Base-by-base conservation (phyloP, 2,329 filamentous ascomycete species). In the Exophiala dermatitidis region DNA sequence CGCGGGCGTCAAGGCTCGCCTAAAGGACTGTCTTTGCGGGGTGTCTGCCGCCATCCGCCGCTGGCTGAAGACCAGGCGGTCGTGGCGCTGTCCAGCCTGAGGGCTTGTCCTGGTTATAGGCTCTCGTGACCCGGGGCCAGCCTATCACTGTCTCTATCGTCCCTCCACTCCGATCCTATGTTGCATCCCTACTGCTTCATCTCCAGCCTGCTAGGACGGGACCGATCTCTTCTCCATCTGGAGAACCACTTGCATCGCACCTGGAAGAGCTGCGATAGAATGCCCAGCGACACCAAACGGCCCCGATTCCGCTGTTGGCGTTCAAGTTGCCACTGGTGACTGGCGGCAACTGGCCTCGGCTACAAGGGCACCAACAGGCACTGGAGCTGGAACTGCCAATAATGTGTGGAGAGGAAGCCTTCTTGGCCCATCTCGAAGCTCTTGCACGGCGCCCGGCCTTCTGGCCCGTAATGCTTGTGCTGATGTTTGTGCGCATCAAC, bases 181-280 rank as follows among this genome's bases (percentile, higher is more conserved):
- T 32, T 45, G 42, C 42, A 31, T 32, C 42, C 28, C 6, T 32
- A 32, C 28, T 28, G 12, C 9, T 41, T 6, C 33, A 10, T 34
- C 33, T 34, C 33, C 33, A 34, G 33, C 38, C 12, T 5, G 3
- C 19, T 19, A 19, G 32, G 30, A 36, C 10, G 10, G 34, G 10
- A 52, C 34, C 26, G 44, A 44, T 44, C 38, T 53, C 46, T 52
- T 53, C 45, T 53, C 50, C 50, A 44, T 53, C 40, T 46, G 48
- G 41, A 36, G 41, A 42, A 43, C 38, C 42, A 45, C 40, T 40
- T 12, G 29, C 46, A 30, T n/a, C 19, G 36, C 19, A 19, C 4
- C 47, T 19, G 8, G 12, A 8, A 19, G 19, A 19, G 19, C 19
- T 19, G 19, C 19, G 19, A 19, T 19, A 19, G 19, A 19, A 19